Conservation (phyloP, 495 filamentous ascomycete species). For the Penicillium pancosmium region DNA sequence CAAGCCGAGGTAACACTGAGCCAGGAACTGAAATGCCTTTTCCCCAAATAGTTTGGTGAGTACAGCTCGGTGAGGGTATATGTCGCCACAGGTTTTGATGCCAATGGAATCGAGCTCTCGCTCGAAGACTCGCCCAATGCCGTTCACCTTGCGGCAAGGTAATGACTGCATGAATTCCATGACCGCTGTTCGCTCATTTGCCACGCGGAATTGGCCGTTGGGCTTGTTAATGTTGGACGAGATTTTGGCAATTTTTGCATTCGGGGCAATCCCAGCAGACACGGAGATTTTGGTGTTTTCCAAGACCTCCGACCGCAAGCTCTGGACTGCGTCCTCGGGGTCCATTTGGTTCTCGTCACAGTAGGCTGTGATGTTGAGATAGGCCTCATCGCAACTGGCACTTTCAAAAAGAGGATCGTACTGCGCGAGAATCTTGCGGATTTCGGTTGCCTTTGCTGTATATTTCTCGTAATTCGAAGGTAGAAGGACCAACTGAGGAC, state of each 20-base stretch:
- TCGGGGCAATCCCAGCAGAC: conserved; percentile 92
- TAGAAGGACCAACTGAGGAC: conserved; percentile 81
- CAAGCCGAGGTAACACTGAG: conserved; percentile 81
- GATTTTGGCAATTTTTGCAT: conserved; percentile 93
- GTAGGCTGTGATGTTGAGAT: conserved; percentile 92
- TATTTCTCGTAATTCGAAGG: conserved; percentile 91
- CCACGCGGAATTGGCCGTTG: conserved; percentile 84
- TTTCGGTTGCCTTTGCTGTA: conserved; percentile 83
- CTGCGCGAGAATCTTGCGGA: conserved; percentile 76
- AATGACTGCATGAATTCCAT: conserved; percentile 84
- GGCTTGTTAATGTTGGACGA: conserved; percentile 94
- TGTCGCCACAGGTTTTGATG: conserved; percentile 86
- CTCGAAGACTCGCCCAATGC: conserved; percentile 90
- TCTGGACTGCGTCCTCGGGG: conserved; percentile 72
- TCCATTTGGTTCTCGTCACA: conserved; percentile 66
- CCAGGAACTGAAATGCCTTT: conserved; percentile 85
- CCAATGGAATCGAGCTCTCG: conserved; percentile 88
- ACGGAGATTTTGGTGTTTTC: conserved; percentile 83
- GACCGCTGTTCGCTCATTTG: conserved; percentile 69
- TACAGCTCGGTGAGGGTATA: conserved; percentile 73
- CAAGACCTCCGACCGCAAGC: conserved; percentile 76
- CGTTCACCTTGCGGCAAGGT: conserved; percentile 88
- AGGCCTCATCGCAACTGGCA: conserved; percentile 94
- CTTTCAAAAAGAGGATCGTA: conserved; percentile 93
- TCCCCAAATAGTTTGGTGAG: conserved; percentile 82